phyloP scores from a whole-genome alignment of 192 early-diverging fungal genomes.

The Entomortierella parvispora region DNA sequence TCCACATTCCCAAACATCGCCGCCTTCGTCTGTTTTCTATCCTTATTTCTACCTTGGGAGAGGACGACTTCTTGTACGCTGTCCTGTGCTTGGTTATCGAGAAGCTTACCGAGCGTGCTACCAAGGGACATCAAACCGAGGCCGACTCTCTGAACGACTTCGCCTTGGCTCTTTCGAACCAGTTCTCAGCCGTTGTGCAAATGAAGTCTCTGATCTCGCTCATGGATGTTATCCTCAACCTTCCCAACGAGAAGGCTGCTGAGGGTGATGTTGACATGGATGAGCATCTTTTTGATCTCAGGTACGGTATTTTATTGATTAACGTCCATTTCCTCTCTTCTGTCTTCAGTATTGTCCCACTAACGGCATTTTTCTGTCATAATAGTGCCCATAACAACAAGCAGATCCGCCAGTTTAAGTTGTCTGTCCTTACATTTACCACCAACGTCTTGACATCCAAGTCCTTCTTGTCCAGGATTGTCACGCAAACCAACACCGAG shows the following conservation, averaged over 20 bases:
- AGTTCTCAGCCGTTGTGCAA: slow-evolving; percentile 76
- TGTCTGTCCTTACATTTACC: slow-evolving; percentile 65
- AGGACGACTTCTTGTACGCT: slow-evolving; percentile 74
- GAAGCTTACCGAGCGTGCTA: slow-evolving; percentile 66
- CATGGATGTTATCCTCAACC: slow-evolving; percentile 58
- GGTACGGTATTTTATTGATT: too few species aligned
- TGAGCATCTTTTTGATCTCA: slow-evolving; percentile 40
- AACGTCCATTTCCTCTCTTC: too few species aligned
- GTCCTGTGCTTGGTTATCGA: slow-evolving; percentile 81
- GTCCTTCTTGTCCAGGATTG: slow-evolving; percentile 62
- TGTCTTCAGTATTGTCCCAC: too few species aligned
- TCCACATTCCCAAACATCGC: slow-evolving; percentile 93
- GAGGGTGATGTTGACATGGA: slow-evolving; percentile 43
- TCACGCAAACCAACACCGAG: slow-evolving; percentile 45
- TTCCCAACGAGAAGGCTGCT: slow-evolving; percentile 65
- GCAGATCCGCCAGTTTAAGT: slow-evolving; percentile 74
- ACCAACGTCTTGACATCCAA: slow-evolving; percentile 60
- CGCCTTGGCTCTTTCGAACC: slow-evolving; percentile 72
- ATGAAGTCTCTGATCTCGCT: slow-evolving; percentile 70
- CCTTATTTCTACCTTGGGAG: slow-evolving; percentile 83
- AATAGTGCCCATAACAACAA: slow-evolving; percentile 60
- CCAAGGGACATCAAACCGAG: slow-evolving; percentile 63
- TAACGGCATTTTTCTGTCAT: slow-evolving; percentile 3
- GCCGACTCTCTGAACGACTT: slow-evolving; percentile 79
- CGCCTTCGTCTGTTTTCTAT: slow-evolving; percentile 88